Base-by-base conservation (phyloP, 2,329 filamentous ascomycete species). In the Tolypocladium ophioglossoides region DNA sequence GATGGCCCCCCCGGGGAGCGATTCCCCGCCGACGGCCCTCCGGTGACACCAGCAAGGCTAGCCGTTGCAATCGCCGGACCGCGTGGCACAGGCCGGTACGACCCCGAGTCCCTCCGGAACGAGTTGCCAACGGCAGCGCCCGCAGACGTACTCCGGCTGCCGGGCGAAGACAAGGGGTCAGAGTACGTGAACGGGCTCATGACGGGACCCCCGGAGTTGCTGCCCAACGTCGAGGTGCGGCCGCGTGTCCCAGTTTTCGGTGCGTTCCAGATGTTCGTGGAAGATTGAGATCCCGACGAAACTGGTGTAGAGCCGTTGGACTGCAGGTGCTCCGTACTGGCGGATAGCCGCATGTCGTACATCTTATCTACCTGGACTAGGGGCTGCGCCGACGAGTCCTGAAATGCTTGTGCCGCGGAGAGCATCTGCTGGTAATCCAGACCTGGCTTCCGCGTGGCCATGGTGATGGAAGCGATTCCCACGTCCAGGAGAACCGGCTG, bases 401-500 rank as follows among this genome's bases (percentile, higher is more conserved):
- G 27, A 11, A 64, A 60, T 4, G 54, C 54, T 12, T 58, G 59
- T 4, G 61, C 64, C 35, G 64, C 56, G 35, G 69, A 56, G 39
- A 65, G 70, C 50, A 65, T 69, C 39, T 63, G 54, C 11, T 68
- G 63, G 27, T 72, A 72, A 49, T 75, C 72, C 8, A 72, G 64
- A 34, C 67, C 69, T 0, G 73, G 70, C 56, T 84, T 85, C 51
- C 84, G 79, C 18, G 85, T 78, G 5, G 92, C 92, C 84, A 96
- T 87, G 1, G 92, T 96, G 50, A 99, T 77, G 4, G 91, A 96
- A 0, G 92, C 89, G 72, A 95, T 88, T 32, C 86, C 86, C 18
- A 97, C 87, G 65, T 97, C 91, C 64, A 95, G 83, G 16, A 99
- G 78, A 0, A 95, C 91, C 0, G 94, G 92, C 64, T 96, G 88